These are phyloP conservation scores for Cyclotella choctawhatcheeana DNA, from an alignment of 108 stramenopile species.

Conservation along the genomic window DNA sequence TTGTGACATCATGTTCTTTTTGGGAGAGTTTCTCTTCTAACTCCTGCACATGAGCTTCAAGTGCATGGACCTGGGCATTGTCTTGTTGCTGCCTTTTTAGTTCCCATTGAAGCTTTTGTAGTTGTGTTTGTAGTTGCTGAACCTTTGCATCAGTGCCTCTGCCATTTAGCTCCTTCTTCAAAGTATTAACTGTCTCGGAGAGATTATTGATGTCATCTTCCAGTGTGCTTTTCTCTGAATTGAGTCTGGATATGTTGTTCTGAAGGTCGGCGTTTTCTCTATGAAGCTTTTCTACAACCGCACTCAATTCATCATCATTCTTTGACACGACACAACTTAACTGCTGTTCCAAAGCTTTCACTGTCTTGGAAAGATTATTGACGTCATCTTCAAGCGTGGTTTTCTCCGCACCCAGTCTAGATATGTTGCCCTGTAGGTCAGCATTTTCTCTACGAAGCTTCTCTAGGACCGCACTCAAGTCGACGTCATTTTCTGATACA, in stretches of 20 bases:
- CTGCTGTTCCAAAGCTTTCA: too few species aligned
- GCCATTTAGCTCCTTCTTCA: slow-evolving; percentile 21
- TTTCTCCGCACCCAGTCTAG: too few species aligned
- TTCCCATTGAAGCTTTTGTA: too few species aligned
- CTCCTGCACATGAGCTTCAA: slow-evolving; percentile 16
- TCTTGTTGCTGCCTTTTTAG: neutral
- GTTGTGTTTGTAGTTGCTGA: too few species aligned
- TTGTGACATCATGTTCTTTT: slow-evolving; percentile 43
- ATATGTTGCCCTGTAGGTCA: too few species aligned
- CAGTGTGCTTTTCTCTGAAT: slow-evolving; percentile 26
- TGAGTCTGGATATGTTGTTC: slow-evolving; percentile 10
- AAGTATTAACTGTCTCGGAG: neutral
- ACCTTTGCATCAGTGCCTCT: too few species aligned
- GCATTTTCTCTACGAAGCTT: too few species aligned
- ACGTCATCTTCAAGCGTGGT: too few species aligned
- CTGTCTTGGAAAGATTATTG: too few species aligned
- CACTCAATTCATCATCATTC: neutral
- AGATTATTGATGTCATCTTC: slow-evolving; percentile 20
- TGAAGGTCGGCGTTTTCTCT: slow-evolving; percentile 27
- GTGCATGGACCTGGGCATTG: neutral
- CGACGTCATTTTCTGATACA: too few species aligned
- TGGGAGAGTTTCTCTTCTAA: slow-evolving; percentile 49
- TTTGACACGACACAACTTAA: too few species aligned
- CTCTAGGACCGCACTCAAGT: too few species aligned
- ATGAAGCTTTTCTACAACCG: slow-evolving; percentile 23